Conservation (phyloP, 1,284 basidiomycete species). For the Abortiporus biennis region DNA sequence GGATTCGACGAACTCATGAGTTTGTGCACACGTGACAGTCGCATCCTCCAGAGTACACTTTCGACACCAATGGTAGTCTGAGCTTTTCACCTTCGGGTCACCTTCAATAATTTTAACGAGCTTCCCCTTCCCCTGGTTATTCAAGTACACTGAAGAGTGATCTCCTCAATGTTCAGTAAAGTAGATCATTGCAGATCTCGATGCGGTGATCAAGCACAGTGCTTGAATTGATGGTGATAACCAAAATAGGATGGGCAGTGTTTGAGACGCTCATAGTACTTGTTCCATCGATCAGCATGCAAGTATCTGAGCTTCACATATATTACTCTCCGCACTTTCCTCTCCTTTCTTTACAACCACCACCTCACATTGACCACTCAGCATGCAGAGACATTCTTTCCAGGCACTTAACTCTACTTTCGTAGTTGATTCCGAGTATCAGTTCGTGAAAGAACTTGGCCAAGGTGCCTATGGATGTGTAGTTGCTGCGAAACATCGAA, state of each 20-base stretch:
- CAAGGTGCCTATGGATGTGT: conserved; percentile 94
- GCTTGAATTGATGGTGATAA: not conserved
- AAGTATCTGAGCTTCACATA: not conserved
- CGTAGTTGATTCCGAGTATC: conserved; percentile 87
- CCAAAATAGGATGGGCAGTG: not conserved
- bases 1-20: no score
- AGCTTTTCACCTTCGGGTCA: no score
- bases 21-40: no score
- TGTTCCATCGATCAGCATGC: not conserved
- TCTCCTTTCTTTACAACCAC: conserved; percentile 6
- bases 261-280: not conserved
- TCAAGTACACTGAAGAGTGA: no score
- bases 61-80: no score
- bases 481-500: conserved; percentile 78
- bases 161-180: no score
- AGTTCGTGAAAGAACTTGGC: conserved; percentile 92
- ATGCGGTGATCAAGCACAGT: no score
- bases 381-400: conserved; percentile 64
- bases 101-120: no score
- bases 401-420: conserved; percentile 78
- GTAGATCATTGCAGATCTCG: no score
- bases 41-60: no score
- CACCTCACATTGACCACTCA: not conserved
- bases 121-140: no score
- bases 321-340: not conserved